These are phyloP conservation scores for Saccharomyces mikatae DNA, from an alignment of 805 yeast genomes.

Conservation along the genomic window DNA sequence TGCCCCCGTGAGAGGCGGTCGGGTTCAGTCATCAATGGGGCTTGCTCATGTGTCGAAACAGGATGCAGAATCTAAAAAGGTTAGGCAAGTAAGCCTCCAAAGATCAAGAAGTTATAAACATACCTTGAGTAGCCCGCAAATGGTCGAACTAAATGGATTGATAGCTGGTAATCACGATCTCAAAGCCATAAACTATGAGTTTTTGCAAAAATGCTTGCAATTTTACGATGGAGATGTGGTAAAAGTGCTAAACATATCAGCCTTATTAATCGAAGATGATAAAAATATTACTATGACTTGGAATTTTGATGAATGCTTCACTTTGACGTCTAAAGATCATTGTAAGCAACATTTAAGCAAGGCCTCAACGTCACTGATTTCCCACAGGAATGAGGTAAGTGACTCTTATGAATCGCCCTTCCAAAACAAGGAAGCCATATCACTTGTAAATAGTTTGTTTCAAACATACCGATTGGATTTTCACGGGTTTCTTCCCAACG, in stretches of 20 bases:
- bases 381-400: not conserved
- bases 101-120: conserved; percentile 1
- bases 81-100: not conserved
- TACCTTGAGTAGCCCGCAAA: conserved; percentile 16
- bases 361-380: not conserved
- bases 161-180: conserved; percentile 32
- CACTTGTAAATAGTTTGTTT: conserved; percentile 13
- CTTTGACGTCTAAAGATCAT: not conserved
- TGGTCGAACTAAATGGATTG: conserved; percentile 29
- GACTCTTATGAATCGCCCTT: not conserved
- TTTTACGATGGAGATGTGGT: conserved; percentile 40
- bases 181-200: conserved; percentile 32
- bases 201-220: conserved; percentile 33
- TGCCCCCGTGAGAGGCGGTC: conserved; percentile 20
- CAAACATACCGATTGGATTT: conserved; percentile 39
- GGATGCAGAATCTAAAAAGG: not conserved
- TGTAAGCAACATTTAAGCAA: not conserved
- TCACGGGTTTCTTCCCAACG: conserved; percentile 43
- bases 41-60: conserved; percentile 10
- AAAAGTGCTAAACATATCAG: not conserved
- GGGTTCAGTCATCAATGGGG: conserved; percentile 31
- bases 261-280: conserved; percentile 1
- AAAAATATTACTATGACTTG: not conserved
- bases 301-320: not conserved
- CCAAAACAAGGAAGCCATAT: not conserved